Base-by-base conservation (phyloP, 148 eudicot species). In the Vaccinium darrowii region DNA sequence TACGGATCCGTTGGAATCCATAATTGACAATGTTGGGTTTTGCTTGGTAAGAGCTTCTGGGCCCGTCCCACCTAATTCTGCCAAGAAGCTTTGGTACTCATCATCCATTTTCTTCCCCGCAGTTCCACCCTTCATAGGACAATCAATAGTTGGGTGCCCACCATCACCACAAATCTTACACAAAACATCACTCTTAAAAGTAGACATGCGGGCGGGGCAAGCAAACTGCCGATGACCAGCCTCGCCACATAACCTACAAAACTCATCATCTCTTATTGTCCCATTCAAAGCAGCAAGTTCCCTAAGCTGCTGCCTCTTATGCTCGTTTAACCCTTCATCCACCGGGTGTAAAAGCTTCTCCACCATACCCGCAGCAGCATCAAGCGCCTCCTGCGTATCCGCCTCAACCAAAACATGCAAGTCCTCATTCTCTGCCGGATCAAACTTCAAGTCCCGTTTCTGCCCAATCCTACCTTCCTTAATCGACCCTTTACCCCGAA, bases 351-450 rank as follows among this genome's bases (percentile, higher is more conserved):
- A 83, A 23, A 95, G 87, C 89, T 95, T 95, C 94, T 94, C 93
- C 39, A 95, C 94, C 98, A 95, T 95, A 8, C 90, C 96, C 7
- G 94, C 98, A 4, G 98, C 98, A n/a, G 94, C 98, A 8, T 95
- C 98, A 8, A 95, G 90, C 0, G 98, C 86, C 23, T 95, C 96
- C 80, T 90, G 96, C 2, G 94, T 94, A 33, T 95, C 98, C 4
- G 98, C 98, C 85, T 95, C 98, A 58, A 95, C 98, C 72, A 92
- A 87, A n/a, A 94, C 98, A 82, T 95, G 98, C 82, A 95, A 91
- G 89, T 95, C 98, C 89, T 95, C 98, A n/a, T 95, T 95, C 87
- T 94, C 98, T 0, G 92, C 87, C 2, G 94, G 93, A 65, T 94
- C 98, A 2, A 87, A 90, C 83, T 94, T 94, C 92, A 93, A 89